These are phyloP conservation scores for Ceraceosorus bombacis DNA, from an alignment of 1,284 basidiomycete genomes.

Conservation along the genomic window DNA sequence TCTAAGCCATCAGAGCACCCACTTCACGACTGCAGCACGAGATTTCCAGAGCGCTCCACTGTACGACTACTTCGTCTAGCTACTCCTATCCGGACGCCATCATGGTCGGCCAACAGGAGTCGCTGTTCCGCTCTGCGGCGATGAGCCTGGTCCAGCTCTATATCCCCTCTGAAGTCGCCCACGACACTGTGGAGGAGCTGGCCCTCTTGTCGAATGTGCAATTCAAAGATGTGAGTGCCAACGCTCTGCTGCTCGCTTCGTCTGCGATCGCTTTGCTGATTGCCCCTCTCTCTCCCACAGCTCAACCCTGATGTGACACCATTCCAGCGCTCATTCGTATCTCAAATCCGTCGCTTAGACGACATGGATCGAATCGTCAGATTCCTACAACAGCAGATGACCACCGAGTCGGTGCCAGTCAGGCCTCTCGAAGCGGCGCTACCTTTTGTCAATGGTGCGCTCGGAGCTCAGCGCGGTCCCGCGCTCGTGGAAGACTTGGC, in stretches of 20 bases:
- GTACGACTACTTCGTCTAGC: too few relatives aligned
- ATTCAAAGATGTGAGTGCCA: conserved; percentile 79
- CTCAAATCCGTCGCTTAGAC: conserved; percentile 81
- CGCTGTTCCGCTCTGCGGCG: conserved; percentile 45
- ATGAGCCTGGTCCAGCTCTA: conserved; percentile 98
- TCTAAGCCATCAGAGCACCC: too few relatives aligned
- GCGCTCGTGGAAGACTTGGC: conserved; percentile 91
- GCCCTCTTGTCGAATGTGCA: conserved; percentile 92
- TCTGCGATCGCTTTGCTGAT: background rate
- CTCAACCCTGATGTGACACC: conserved; percentile 90
- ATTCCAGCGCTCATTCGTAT: conserved; percentile 96
- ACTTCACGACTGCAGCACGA: too few relatives aligned
- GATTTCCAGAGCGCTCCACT: too few relatives aligned
- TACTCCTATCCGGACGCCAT: too few relatives aligned
- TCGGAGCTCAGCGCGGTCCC: conserved; percentile 57
- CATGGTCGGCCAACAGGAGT: conserved; percentile 28
- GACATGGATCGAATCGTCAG: conserved; percentile 91
- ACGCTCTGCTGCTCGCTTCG: conserved; percentile 4
- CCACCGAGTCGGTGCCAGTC: conserved; percentile 70
- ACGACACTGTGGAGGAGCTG: conserved; percentile 88
- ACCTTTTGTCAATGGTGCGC: conserved; percentile 48
- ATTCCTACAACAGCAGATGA: conserved; percentile 80
- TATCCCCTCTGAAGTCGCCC: conserved; percentile 92
- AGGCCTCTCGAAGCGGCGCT: conserved; percentile 49
- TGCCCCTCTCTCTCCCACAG: conserved; percentile 51